Conservation (phyloP, 2,329 filamentous ascomycete species). For the Massarina eburnea region DNA sequence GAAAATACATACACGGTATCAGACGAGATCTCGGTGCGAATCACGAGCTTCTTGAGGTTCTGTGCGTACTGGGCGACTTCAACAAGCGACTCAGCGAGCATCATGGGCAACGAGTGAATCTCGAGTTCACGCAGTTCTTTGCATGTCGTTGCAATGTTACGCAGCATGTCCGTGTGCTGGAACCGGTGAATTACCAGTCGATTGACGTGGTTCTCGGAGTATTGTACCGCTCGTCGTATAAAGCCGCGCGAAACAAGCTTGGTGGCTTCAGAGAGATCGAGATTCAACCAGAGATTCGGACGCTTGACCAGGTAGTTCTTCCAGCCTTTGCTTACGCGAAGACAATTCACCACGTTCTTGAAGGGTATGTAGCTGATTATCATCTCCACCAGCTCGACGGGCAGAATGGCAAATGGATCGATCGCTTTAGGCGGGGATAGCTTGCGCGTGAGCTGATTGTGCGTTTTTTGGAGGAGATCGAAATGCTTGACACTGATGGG, state of each 20-base stretch:
- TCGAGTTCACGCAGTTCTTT: constrained; percentile 35
- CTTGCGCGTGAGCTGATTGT: constrained; percentile 49
- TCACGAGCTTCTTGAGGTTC: constrained; percentile 27
- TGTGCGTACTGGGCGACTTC: constrained; percentile 26
- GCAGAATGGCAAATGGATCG: constrained; percentile 57
- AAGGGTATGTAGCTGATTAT: constrained; percentile 57
- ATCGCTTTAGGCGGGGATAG: constrained; percentile 47
- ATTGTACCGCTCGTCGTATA: constrained; percentile 46
- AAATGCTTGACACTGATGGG: constrained; percentile 40
- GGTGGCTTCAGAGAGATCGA: constrained; percentile 55
- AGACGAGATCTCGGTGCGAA: constrained; percentile 27
- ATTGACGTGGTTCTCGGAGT: constrained; percentile 40
- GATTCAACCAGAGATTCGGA: constrained; percentile 52
- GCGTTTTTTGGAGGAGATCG: constrained; percentile 48
- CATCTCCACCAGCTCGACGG: constrained; percentile 56
- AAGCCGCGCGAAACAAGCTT: constrained; percentile 47
- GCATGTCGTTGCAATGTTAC: constrained; percentile 44
- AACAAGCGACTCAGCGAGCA: constrained; percentile 28
- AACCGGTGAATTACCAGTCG: constrained; percentile 39
- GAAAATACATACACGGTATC: no score
- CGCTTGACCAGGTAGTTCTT: constrained; percentile 51
- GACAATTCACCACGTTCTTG: constrained; percentile 52
- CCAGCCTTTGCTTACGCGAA: constrained; percentile 61
- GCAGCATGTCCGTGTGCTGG: constrained; percentile 43
- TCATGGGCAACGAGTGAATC: constrained; percentile 28